Base-by-base conservation (phyloP, 352 stramenopile species). In the Halophytophthora polymorphica region DNA sequence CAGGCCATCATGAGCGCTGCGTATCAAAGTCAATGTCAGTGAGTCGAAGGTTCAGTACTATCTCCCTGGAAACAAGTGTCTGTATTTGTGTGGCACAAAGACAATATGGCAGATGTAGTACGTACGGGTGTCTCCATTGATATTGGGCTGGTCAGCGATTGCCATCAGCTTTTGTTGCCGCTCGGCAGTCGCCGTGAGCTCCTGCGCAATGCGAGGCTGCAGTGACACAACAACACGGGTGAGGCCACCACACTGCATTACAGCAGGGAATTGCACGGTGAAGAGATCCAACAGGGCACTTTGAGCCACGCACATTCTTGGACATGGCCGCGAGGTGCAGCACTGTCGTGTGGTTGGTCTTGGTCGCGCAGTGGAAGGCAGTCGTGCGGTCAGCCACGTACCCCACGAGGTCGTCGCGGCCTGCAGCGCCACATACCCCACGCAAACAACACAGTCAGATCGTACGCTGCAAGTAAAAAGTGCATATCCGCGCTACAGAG, bases 1-100 rank as follows among this genome's bases (percentile, higher is more conserved):
- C 84, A 88, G 19, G 84, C 84, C 71, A 94, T 88, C 84, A 94
- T 94, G 12, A 94, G 59, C 23, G 84, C 84, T 94, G 45, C 3
- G 0, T 31, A 47, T 6, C 15, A 17, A 38, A 17, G 33, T 38
- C 5, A 14, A 10, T 17, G 6, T 19, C 4, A 43, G 25, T 31
- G 25, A 8, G 25, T 31, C 4, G 8, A 31, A 31, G 4, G 8
- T 31, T 10, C 25, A 8, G n/a, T n/a, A n/a, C n/a, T n/a, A n/a
- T n/a, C n/a, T n/a, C n/a, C n/a, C n/a, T 38, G 6, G 39, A 25
- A 38, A 40, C 0, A 53, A 38, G 17, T 36, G 3, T 17, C 12
- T 15, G 6, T 17, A 37, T n/a, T n/a, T n/a, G 8, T 7, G 50
- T 42, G 10, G 21, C 7, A 2, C 21, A 46, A n/a, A n/a, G 6